Evolutionary conservation across 2,329 filamentous ascomycete species (phyloP), one percentile per base, ranked within the genome.

Genomic region (Aspergillus phoenicis): DNA sequence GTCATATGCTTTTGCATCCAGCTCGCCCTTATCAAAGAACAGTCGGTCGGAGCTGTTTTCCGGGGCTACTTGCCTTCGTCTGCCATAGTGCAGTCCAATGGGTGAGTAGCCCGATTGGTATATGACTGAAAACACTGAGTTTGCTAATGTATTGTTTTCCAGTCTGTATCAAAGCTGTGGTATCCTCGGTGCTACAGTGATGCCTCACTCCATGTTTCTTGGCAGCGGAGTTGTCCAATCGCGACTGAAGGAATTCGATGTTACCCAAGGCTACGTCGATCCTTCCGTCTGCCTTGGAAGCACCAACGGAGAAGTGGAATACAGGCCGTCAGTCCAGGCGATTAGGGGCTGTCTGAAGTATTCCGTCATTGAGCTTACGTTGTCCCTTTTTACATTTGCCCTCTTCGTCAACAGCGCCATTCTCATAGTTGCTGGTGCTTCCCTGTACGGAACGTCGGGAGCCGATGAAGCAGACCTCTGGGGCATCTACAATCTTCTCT

Each of bases 331-430:
- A 0, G 81, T 91, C 1, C 77, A 82, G 5, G 90, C 91, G n/a
- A 91, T 95, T 64, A 84, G 84, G 15, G 84, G 87, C 68, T 93
- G 88, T 63, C 84, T 93, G 70, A 89, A 87, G 62, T 90, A 90
- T 73, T 91, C 89, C 3, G 87, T 91, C 59, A 78, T 84, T 20
- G 91, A 95, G 72, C 79, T 93, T 8, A 80, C 85, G 6, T 71
- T 92, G 13, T 90, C 89, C 0, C 87, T 95, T 38, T 91, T 93
- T 73, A 91, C 90, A 0, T 93, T 94, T 73, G 91, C 91, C 0
- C 83, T 95, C 3, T 95, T 95, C 70, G 89, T 94, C 70, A 95
- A 95, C 79, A 90, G 87, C 57, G 84, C 91, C 38, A 94, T 95
- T 69, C 83, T 95, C 13, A 92, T 95, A 67, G 88, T 93, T 11